Evolutionary conservation across 116 monocot genomes (phyloP).

Genomic region (Trichopus zeylanicus): DNA sequence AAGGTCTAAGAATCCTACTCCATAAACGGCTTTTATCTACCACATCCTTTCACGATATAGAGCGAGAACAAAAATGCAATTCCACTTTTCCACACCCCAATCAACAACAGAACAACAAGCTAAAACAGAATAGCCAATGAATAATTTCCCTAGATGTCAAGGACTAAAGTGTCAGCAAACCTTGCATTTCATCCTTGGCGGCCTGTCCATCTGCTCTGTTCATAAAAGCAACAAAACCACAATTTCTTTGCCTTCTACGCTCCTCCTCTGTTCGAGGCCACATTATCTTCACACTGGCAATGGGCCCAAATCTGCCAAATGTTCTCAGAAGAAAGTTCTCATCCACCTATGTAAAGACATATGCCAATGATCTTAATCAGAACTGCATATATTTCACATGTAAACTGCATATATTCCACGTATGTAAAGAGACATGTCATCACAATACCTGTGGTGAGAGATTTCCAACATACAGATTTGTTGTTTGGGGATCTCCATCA

Average conservation of each 20-base stretch:
- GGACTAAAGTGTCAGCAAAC: conserved; percentile 34
- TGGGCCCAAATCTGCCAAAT: conserved; percentile 99
- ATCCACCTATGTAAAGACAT: conserved; percentile 56
- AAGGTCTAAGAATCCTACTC: too few species aligned
- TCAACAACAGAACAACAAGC: too few species aligned
- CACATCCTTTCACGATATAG: too few species aligned
- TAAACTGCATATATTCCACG: background rate
- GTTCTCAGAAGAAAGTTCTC: conserved; percentile 98
- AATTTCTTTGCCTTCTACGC: conserved; percentile 87
- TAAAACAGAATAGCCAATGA: too few species aligned
- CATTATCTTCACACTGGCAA: conserved; percentile 99
- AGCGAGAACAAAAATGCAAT: too few species aligned
- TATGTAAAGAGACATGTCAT: too few species aligned
- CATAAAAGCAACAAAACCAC: conserved; percentile 99
- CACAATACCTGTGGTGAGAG: conserved; percentile 81
- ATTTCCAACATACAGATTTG: conserved; percentile 99
- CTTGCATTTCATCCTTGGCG: conserved; percentile 99
- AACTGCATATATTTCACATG: background rate
- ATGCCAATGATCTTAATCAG: background rate
- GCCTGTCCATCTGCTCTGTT: conserved; percentile 97
- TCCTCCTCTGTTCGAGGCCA: conserved; percentile 99
- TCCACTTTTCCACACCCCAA: too few species aligned
- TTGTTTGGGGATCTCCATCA: conserved; percentile 99
- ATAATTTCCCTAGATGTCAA: too few species aligned
- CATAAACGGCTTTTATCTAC: too few species aligned